Conservation (phyloP, 345 rosid genomes). For the Populus ilicifolia region DNA sequence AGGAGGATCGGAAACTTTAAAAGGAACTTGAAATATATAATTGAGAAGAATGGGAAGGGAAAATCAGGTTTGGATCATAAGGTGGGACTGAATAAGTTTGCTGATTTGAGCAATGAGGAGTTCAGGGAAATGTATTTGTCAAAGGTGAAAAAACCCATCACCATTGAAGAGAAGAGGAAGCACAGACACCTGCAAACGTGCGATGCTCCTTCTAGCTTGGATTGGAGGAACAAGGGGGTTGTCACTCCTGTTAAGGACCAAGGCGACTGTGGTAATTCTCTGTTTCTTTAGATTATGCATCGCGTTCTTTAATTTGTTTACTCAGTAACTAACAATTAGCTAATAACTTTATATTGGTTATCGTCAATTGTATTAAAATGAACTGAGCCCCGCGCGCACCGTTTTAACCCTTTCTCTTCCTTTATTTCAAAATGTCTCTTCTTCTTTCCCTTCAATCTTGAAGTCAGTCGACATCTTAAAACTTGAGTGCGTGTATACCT, state of each 20-base stretch:
- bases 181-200: slow-evolving; percentile 31
- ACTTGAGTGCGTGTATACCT: no score
- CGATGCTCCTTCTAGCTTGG: slow-evolving; percentile 52
- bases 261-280: slow-evolving; percentile 45
- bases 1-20: slow-evolving; percentile 40
- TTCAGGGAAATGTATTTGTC: slow-evolving; percentile 38
- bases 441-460: no score
- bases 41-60: slow-evolving; percentile 28
- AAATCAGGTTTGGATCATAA: slow-evolving; percentile 14
- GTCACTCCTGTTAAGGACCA: slow-evolving; percentile 58
- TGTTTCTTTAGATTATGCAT: no score
- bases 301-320: no score
- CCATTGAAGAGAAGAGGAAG: not conserved
- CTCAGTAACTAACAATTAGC: no score
- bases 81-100: slow-evolving; percentile 61
- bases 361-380: no score
- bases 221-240: slow-evolving; percentile 60
- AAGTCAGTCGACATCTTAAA: no score
- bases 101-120: slow-evolving; percentile 66
- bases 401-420: no score
- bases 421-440: no score
- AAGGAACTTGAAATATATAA: slow-evolving; percentile 47
- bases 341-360: no score
- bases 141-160: slow-evolving; percentile 41
- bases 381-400: no score